Percentiles rank a stretch among this genome's conserved stretches.
Conservation (phyloP, 148 eudicot genomes). For the Bassia scoparia region DNA sequence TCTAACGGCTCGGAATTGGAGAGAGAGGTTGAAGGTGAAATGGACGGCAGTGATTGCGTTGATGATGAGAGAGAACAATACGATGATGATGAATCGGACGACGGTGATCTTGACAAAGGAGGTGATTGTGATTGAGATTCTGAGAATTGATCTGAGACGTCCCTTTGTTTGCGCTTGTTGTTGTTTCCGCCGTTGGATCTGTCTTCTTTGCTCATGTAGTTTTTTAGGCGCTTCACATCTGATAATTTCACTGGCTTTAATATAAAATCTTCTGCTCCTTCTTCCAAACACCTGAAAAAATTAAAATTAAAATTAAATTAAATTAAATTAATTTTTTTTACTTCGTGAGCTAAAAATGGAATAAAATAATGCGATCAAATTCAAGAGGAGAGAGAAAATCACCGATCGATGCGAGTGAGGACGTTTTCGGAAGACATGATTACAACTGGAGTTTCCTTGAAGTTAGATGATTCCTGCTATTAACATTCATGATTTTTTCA, state of each 20-base stretch:
- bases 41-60: constrained; percentile 13
- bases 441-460: constrained; percentile 40
- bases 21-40: constrained; percentile 12
- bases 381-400: not conserved
- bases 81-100: constrained; percentile 31
- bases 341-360: too few species aligned
- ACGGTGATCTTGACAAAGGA: constrained; percentile 32
- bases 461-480: constrained; percentile 35
- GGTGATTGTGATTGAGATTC: constrained; percentile 32
- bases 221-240: constrained; percentile 64
- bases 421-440: constrained; percentile 44
- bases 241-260: constrained; percentile 73
- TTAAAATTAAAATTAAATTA: too few species aligned
- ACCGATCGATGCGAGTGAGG: constrained; percentile 37
- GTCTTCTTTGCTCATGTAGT: constrained; percentile 59
- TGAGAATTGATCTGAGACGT: constrained; percentile 37
- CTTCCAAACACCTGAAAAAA: constrained; percentile 80
- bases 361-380: not conserved
- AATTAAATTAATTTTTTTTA: too few species aligned
- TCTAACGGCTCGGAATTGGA: constrained; percentile 42
- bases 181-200: constrained; percentile 20
- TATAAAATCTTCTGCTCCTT: constrained; percentile 86
- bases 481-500: not conserved
- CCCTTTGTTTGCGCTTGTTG: constrained; percentile 58
- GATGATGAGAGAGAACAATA: constrained; percentile 21